Evolutionary conservation across 169 alveolate genomes (phyloP).

Genomic region (Plasmodium vivax): DNA sequence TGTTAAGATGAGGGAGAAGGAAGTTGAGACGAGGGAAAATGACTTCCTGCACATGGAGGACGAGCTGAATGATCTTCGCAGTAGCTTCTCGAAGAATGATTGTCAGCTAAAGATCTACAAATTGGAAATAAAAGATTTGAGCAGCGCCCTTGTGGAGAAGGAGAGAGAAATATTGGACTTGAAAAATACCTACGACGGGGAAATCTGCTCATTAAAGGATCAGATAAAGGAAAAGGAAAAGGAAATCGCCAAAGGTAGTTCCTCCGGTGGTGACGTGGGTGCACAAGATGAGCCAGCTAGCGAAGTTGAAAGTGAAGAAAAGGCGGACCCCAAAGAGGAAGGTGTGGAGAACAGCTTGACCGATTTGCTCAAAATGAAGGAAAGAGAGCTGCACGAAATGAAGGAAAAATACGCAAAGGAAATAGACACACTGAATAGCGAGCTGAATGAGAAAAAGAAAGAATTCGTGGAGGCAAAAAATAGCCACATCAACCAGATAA

Average conservation of each 20-base stretch:
- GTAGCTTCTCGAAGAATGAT: conserved; percentile 25
- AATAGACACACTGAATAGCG: conserved; percentile 8
- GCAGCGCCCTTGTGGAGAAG: conserved; percentile 22
- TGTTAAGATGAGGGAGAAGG: conserved; percentile 15
- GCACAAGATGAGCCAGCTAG: neutral
- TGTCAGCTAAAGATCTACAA: conserved; percentile 21
- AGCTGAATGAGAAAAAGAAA: conserved; percentile 25
- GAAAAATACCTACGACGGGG: conserved; percentile 12
- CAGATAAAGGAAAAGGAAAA: conserved; percentile 11
- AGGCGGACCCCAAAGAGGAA: neutral
- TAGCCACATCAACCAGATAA: conserved; percentile 15
- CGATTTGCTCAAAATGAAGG: conserved; percentile 4
- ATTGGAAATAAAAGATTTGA: conserved; percentile 38
- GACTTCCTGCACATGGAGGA: conserved; percentile 30
- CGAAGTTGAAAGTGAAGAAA: neutral
- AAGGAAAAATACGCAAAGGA: neutral
- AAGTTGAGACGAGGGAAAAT: conserved; percentile 45
- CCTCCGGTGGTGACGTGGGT: neutral
- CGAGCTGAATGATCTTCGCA: conserved; percentile 31
- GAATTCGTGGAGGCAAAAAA: conserved; percentile 29
- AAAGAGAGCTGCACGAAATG: conserved; percentile 14
- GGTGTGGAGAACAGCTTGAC: neutral
- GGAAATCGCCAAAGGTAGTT: neutral
- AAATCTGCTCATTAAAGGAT: conserved; percentile 3
- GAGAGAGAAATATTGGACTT: conserved; percentile 51